Percentiles rank a stretch among this genome's conserved stretches.
Conservation (phyloP, 768 basidiomycete genomes). For the Pluteus cervinus region DNA sequence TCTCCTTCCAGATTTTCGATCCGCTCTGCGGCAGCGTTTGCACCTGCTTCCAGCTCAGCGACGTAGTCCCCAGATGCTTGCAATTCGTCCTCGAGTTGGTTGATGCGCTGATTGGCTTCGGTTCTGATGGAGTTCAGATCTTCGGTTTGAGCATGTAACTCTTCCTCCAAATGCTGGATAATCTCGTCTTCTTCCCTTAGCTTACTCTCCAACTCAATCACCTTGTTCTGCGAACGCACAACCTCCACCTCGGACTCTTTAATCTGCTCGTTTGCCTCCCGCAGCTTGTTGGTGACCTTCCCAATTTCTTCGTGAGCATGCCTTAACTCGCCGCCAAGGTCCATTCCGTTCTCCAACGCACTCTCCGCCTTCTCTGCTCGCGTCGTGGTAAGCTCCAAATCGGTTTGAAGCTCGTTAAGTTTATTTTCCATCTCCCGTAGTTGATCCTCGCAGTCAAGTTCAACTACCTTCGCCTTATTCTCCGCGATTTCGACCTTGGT, state of each 20-base stretch:
- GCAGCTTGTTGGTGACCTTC: constrained; percentile 50
- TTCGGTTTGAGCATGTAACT: constrained; percentile 30
- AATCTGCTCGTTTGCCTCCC: constrained; percentile 52
- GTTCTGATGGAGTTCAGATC: too few species aligned
- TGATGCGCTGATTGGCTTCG: constrained; percentile 24
- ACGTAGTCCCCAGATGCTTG: constrained; percentile 43
- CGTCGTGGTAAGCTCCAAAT: too few species aligned
- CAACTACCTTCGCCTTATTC: constrained; percentile 30
- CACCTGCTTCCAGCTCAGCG: constrained; percentile 57
- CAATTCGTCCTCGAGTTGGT: constrained; percentile 39
- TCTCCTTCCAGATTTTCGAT: constrained; percentile 54
- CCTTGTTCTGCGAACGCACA: constrained; percentile 40
- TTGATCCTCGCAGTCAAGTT: constrained; percentile 35
- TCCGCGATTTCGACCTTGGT: constrained; percentile 47
- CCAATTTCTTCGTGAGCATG: constrained; percentile 59
- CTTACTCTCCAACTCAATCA: constrained; percentile 52
- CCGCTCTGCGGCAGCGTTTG: constrained; percentile 42
- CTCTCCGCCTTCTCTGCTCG: constrained; percentile 61
- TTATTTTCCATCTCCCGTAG: constrained; percentile 39
- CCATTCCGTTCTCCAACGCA: constrained; percentile 56
- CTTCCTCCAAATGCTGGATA: constrained; percentile 38
- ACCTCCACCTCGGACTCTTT: constrained; percentile 59
- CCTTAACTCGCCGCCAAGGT: constrained; percentile 61
- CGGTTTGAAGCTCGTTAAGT: constrained; percentile 48
- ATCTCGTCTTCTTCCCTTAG: constrained; percentile 46